These are phyloP conservation scores for Clonostachys rhizophaga DNA, from an alignment of 2,329 filamentous ascomycete genomes.

Conservation along the genomic window DNA sequence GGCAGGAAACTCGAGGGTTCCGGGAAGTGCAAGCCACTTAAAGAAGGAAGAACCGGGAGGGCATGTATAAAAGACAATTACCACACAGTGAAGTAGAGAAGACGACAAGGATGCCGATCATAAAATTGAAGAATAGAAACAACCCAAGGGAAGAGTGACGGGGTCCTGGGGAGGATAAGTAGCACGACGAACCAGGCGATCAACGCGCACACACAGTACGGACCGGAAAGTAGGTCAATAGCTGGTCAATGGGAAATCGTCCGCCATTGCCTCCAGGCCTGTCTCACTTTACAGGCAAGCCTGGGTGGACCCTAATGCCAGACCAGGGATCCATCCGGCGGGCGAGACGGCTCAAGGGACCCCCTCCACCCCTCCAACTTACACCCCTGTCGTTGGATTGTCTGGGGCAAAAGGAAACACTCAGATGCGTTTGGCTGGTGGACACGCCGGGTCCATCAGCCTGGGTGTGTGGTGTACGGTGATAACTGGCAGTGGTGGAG, in stretches of 20 bases:
- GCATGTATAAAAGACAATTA: constrained; percentile 38
- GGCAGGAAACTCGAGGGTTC: constrained; percentile 34
- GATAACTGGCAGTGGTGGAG: neutral
- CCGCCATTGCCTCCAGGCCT: constrained; percentile 32
- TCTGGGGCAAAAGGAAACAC: constrained; percentile 8
- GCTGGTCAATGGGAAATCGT: constrained; percentile 3
- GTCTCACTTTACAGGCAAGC: constrained; percentile 50
- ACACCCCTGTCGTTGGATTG: constrained; percentile 2
- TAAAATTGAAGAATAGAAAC: constrained; percentile 28
- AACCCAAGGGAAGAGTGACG: constrained; percentile 25
- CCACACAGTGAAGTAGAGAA: constrained; percentile 28
- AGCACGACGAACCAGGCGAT: constrained; percentile 29
- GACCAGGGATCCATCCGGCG: constrained; percentile 8
- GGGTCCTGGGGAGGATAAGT: constrained; percentile 3
- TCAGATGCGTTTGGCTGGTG: constrained; percentile 3
- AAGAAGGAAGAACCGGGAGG: constrained; percentile 45
- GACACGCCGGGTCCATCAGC: neutral
- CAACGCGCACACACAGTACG: constrained; percentile 13
- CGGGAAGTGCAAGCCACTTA: constrained; percentile 37
- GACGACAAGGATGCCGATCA: constrained; percentile 44
- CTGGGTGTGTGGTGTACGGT: neutral
- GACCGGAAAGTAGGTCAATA: neutral
- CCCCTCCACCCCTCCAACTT: constrained; percentile 2
- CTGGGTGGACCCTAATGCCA: constrained; percentile 6
- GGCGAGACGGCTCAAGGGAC: constrained; percentile 13